Conservation (phyloP, 139 green algal species). For the Chlorokybus atmophyticus region DNA sequence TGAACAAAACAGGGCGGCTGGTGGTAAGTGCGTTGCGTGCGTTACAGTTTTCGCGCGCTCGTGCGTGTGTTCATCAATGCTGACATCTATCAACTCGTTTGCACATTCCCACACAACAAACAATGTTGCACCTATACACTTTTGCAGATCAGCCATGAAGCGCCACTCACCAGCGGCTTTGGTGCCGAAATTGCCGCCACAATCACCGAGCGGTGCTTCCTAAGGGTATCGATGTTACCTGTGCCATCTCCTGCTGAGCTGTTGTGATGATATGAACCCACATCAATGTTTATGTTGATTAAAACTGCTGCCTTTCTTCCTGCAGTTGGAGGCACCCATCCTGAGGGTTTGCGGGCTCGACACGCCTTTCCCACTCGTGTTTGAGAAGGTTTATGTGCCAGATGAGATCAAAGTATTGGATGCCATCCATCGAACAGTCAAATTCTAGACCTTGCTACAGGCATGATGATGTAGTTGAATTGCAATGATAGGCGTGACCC, state of each 20-base stretch:
- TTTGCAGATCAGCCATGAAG: constrained; percentile 65
- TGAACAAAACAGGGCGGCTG: constrained; percentile 39
- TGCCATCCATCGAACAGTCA: too few relatives aligned
- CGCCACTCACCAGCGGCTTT: constrained; percentile 70
- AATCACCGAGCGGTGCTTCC: constrained; percentile 39
- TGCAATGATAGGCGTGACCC: too few relatives aligned
- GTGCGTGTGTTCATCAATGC: not conserved
- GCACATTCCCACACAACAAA: too few relatives aligned
- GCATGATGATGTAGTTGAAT: too few relatives aligned
- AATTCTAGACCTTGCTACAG: too few relatives aligned
- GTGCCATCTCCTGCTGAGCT: too few relatives aligned
- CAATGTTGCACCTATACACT: not conserved
- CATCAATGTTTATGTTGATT: too few relatives aligned
- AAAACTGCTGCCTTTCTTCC: too few relatives aligned
- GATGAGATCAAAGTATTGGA: constrained; percentile 19
- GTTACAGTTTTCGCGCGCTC: not conserved
- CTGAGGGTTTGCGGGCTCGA: constrained; percentile 62
- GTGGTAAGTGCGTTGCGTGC: constrained; percentile 10
- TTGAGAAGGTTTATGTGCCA: constrained; percentile 30
- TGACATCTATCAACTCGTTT: too few relatives aligned
- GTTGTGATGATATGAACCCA: too few relatives aligned
- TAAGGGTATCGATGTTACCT: too few relatives aligned
- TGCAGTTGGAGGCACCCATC: constrained; percentile 17
- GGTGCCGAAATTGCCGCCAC: constrained; percentile 63
- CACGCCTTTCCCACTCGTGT: constrained; percentile 79